Base-by-base conservation (phyloP, 306 rosid genomes). In the Acacia acuminata region DNA sequence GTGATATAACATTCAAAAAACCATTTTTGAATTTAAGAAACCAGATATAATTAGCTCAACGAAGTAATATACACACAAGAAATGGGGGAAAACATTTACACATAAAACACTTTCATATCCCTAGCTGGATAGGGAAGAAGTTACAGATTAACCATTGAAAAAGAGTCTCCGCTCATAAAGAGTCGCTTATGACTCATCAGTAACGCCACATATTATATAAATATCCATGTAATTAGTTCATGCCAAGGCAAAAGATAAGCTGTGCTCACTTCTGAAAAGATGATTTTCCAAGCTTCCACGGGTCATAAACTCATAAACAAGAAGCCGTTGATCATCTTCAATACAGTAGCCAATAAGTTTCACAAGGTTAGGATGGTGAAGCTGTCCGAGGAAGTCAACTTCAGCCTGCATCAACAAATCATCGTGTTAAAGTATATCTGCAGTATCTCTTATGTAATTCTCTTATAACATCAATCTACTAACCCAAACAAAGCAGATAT, bases 271-370 rank as follows among this genome's bases (percentile, higher is more conserved):
- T 88, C 97, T 86, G 85, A 95, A 95, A 56, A 95, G 93, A 92
- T 95, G 98, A 84, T 95, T 95, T 82, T 95, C 98, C 47, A 95
- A 97, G 85, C 97, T 95, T 85, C 98, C 98, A 47, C 97, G 95
- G 67, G 94, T 93, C 98, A 94, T 93, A 79, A 94, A 94, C 86
- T 95, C 98, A 20, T 93, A 94, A 76, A 94, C 98, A 63, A 94
- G 97, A 84, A 95, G 88, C 79, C 94, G 88, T 58, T 93, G 97
- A 86, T 93, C 97, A 84, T 89, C 98, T 89, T 94, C 98, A 47
- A 82, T 93, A 83, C 98, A 94, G 82, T 91, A 94, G 19, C 98
- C 98, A 14, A 94, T 91, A 66, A 94, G 97, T 90, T 91, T 94
- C 66, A 94, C 98, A 75, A 94, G 95, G 88, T 94, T 94, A 36